Conservation (phyloP, 2,329 filamentous ascomycete genomes). For the Aspergillaceae sp. region DNA sequence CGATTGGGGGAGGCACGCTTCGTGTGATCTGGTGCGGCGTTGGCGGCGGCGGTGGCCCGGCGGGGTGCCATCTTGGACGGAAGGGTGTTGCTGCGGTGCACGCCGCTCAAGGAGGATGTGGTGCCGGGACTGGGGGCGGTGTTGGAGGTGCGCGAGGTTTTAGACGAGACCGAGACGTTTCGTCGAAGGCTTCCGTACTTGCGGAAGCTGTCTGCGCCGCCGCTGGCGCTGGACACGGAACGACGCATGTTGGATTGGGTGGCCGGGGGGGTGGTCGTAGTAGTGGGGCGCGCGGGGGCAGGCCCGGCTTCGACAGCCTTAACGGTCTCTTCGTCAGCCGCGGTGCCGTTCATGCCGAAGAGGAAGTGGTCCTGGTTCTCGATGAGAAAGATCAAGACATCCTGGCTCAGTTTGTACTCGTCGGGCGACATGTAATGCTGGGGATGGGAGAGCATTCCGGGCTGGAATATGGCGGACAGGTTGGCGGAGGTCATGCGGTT, state of each 20-base stretch:
- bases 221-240: slow-evolving; percentile 80
- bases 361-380: slow-evolving; percentile 98
- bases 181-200: slow-evolving; percentile 68
- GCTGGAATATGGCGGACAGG: slow-evolving; percentile 93
- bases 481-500: slow-evolving; percentile 97
- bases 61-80: slow-evolving; percentile 77
- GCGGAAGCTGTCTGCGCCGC: slow-evolving; percentile 75
- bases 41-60: no score
- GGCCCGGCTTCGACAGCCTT: slow-evolving; percentile 59
- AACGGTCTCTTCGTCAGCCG: slow-evolving; percentile 73
- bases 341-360: slow-evolving; percentile 97
- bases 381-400: slow-evolving; percentile 93
- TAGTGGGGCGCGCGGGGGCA: slow-evolving; percentile 35
- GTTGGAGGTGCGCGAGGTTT: slow-evolving; percentile 67
- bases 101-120: slow-evolving; percentile 50
- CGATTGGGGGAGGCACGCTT: no score
- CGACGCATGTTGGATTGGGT: slow-evolving; percentile 53
- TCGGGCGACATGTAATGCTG: slow-evolving; percentile 89
- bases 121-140: slow-evolving; percentile 59
- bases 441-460: slow-evolving; percentile 89
- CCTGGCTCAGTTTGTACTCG: slow-evolving; percentile 91
- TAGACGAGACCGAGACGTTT: slow-evolving; percentile 89
- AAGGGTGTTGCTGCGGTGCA: slow-evolving; percentile 82
- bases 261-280: slow-evolving; percentile 35
- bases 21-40: no score